Evolutionary conservation across 106 monocot genomes (phyloP), one percentile per base, ranked within the genome.

Genomic region (Apostasia ramifera): DNA sequence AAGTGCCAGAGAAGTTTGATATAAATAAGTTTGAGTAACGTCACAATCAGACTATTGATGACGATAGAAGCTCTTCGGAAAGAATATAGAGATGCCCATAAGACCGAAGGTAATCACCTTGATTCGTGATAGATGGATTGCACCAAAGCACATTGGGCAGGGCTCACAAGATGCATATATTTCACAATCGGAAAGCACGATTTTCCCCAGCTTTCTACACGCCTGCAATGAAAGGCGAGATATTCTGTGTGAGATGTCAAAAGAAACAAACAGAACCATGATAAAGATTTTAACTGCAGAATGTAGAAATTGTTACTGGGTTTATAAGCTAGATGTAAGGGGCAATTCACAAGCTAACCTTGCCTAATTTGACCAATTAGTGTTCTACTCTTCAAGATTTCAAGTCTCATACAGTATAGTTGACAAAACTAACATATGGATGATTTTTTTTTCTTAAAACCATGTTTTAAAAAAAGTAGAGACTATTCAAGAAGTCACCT

Each of bases 91-190:
- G 11, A 13, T 44, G 1, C 38, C 4, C 45, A 56, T 43, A n/a
- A 13, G 14, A 2, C 5, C 44, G 5, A n/a, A 71, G 5, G 9
- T 4, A n/a, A 47, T 14, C 11, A 88, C 88, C 88, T 89, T 93
- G n/a, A 93, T 77, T 43, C 89, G 70, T 44, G 89, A 84, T 40
- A 93, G 89, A 76, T 93, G 89, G 56, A 93, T 89, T 53, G 93
- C 93, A 59, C 93, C 93, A 67, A 93, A 93, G 75, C 93, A 89
- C 93, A 93, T 86, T 40, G 89, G 89, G 61, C 93, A 93, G 10
- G 93, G 93, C 53, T 93, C 93, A 44, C 93, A 93, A 11, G 93
- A 93, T 2, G 93, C 82, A 72, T 89, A 93, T 7, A 93, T 93
- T 73, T 93, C 93, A 43, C 93, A 93, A 47, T 93, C 93, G 38